These are phyloP conservation scores for Ceratocystis cubensis DNA, from an alignment of 2,329 filamentous ascomycete genomes.

Conservation along the genomic window DNA sequence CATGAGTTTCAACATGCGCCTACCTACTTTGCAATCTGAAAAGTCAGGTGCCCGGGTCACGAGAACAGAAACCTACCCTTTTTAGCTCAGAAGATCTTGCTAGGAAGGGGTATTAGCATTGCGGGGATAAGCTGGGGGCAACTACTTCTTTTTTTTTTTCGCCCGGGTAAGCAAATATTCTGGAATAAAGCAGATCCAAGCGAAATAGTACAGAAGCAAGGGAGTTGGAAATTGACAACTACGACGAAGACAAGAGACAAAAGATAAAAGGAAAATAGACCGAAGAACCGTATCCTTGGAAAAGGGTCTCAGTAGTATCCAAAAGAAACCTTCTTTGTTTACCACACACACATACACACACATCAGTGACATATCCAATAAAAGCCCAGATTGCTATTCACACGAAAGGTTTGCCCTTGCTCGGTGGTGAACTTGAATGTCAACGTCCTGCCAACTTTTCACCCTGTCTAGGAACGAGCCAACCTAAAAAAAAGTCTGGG, in stretches of 20 bases:
- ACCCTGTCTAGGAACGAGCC: background rate
- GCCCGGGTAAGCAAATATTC: background rate
- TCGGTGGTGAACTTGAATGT: background rate
- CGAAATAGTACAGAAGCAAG: background rate
- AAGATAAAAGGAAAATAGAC: background rate
- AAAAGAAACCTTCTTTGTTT: background rate
- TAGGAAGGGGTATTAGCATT: conserved; percentile 2
- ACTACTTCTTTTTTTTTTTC: background rate
- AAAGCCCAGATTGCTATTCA: background rate
- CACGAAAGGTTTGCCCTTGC: background rate
- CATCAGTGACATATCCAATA: background rate
- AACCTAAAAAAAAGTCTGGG: conserved; percentile 1
- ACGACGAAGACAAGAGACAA: background rate
- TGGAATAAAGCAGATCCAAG: conserved; percentile 1
- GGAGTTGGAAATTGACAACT: background rate
- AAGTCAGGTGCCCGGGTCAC: conserved; percentile 10
- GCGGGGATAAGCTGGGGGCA: background rate
- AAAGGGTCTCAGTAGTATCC: no score
- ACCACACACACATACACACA: background rate
- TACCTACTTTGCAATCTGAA: background rate
- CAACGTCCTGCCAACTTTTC: background rate
- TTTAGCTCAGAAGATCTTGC: background rate
- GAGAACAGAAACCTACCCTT: background rate
- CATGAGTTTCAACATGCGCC: background rate
- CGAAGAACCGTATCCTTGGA: background rate